Evolutionary conservation across 768 basidiomycete genomes (phyloP).

Genomic region (Boletus tylopilopsis): DNA sequence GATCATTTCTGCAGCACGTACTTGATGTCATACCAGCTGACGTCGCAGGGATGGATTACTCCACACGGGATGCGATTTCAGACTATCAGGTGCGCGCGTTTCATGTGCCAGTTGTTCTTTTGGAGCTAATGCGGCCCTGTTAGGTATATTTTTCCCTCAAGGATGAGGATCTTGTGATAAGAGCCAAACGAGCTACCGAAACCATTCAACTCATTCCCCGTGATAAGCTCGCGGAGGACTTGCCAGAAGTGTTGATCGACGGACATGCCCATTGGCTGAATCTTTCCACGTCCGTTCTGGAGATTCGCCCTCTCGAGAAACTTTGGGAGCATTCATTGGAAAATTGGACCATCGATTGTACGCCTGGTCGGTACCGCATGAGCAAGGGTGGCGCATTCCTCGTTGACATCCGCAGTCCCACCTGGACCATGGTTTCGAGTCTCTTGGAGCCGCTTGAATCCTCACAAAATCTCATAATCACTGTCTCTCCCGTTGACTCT

Average conservation of each 20-base stretch:
- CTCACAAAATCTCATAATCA: constrained; percentile 21
- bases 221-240: constrained; percentile 20
- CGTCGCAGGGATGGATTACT: constrained; percentile 23
- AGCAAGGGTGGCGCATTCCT: constrained; percentile 9
- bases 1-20: not conserved
- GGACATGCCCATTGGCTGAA: constrained; percentile 31
- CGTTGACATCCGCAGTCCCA: constrained; percentile 25
- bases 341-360: constrained; percentile 25
- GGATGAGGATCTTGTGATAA: constrained; percentile 18
- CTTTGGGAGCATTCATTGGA: constrained; percentile 24
- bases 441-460: constrained; percentile 25
- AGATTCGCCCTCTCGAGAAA: constrained; percentile 24
- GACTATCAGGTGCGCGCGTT: constrained; percentile 15
- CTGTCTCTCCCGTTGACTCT: not conserved
- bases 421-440: constrained; percentile 27
- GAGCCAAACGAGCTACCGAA: constrained; percentile 8
- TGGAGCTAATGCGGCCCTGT: not conserved
- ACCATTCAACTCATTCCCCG: constrained; percentile 24
- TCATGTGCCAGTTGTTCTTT: not conserved
- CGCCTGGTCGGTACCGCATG: constrained; percentile 6
- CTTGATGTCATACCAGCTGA: constrained; percentile 18
- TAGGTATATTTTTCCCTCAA: constrained; percentile 27
- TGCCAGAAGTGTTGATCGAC: constrained; percentile 24
- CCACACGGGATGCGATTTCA: constrained; percentile 14
- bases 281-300: constrained; percentile 17